Percentiles rank a stretch among this genome's conserved stretches.
Conservation (phyloP, 2,329 filamentous ascomycete genomes). For the Microcera coccophila region DNA sequence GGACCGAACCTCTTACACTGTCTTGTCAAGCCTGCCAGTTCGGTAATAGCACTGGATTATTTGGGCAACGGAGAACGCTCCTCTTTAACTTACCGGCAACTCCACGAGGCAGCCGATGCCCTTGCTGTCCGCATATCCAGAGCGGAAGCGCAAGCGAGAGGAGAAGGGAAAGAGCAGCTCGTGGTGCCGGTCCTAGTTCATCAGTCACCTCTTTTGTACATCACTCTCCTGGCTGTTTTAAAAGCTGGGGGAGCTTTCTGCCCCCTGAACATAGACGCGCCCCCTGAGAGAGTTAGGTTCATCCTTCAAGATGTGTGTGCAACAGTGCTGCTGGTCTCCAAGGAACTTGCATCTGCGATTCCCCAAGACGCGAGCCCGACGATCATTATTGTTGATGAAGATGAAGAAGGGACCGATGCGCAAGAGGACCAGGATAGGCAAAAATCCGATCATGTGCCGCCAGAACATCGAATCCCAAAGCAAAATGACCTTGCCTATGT, state of each 20-base stretch:
- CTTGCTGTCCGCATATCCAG: conserved; percentile 50
- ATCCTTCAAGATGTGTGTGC: conserved; percentile 76
- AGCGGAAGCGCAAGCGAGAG: conserved; percentile 36
- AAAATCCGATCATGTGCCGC: too few species aligned
- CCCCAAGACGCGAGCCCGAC: conserved; percentile 30
- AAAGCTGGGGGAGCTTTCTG: conserved; percentile 84
- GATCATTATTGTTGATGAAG: conserved; percentile 37
- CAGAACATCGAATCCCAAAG: conserved; percentile 14
- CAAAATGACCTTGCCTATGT: conserved; percentile 67
- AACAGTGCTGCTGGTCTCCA: conserved; percentile 61
- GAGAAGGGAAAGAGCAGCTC: conserved; percentile 29
- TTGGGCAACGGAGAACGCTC: conserved; percentile 24
- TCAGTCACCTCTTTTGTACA: conserved; percentile 73
- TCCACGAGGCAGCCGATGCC: conserved; percentile 55
- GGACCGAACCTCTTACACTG: conserved; percentile 51
- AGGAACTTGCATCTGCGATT: conserved; percentile 41
- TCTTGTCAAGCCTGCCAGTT: conserved; percentile 49
- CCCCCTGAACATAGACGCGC: conserved; percentile 74
- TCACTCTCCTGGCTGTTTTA: conserved; percentile 71
- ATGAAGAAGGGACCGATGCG: conserved; percentile 21
- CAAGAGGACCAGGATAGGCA: not conserved
- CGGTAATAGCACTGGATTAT: conserved; percentile 32
- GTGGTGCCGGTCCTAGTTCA: conserved; percentile 74
- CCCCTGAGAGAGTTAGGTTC: conserved; percentile 71
- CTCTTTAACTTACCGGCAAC: conserved; percentile 56